Evolutionary conservation across 352 stramenopile species (phyloP), one percentile per base, ranked within the genome.

Genomic region (Pythium volutum): DNA sequence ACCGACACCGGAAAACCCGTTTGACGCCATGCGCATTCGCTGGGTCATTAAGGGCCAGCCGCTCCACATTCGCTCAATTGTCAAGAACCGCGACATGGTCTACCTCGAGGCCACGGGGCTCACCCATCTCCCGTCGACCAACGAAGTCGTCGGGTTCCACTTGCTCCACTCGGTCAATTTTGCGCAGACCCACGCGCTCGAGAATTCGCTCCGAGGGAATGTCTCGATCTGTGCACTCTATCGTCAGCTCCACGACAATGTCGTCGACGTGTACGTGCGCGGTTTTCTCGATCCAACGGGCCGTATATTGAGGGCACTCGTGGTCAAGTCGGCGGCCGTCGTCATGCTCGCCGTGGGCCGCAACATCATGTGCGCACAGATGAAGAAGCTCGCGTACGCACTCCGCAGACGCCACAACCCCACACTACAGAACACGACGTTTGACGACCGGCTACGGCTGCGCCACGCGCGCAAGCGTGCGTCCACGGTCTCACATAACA

Each of bases 151-250:
- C 41, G 79, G 79, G n/a, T 91, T 77, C 59, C 81, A 89, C 16
- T 55, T 91, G 22, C 53, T 84, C 15, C 81, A 88, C 67, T 88
- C 77, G 31, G 71, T 90, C 23, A 59, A 77, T 18, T 83, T 90
- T 53, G 70, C 71, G 7, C 64, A 84, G 45, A 77, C 77, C 15
- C 59, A 56, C 3, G 57, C 70, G 23, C 69, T 77, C 2, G 59
- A 65, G 0, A 70, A 67, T 39, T 71, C 82, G 55, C 57, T 79
- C 36, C 76, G 81, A n/a, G 77, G 72, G 11, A 76, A 77, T 36
- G 70, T 88, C 39, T 87, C 78, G 5, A 51, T 81, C 26, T 85
- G 76, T 46, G 74, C 55, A 9, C 31, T 87, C 16, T 90, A 79
- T 59, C 66, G 74, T 18, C 81, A 90, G 41, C 66, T 68, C 4